Evolutionary conservation across 2,329 filamentous ascomycete genomes (phyloP).

Genomic region (Pseudopithomyces chartarum): DNA sequence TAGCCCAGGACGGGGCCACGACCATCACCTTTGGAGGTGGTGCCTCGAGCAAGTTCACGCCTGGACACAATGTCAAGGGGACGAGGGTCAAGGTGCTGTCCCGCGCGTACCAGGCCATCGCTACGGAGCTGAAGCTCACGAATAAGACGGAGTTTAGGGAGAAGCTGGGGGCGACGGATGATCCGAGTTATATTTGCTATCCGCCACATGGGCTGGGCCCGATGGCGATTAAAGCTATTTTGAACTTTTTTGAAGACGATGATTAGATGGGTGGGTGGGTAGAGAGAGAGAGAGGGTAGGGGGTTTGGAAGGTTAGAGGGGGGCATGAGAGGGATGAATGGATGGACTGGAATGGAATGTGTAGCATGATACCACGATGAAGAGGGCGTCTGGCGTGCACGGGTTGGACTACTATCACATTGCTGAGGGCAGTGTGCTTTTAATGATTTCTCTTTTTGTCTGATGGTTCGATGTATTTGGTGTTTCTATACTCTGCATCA

Average conservation of each 20-base stretch:
- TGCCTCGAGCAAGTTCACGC: constrained; percentile 72
- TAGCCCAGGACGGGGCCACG: constrained; percentile 63
- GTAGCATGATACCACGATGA: background rate
- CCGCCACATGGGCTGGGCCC: constrained; percentile 84
- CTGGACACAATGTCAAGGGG: constrained; percentile 81
- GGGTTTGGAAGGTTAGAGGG: background rate
- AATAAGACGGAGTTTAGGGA: constrained; percentile 88
- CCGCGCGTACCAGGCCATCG: constrained; percentile 80
- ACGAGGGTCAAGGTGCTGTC: constrained; percentile 80
- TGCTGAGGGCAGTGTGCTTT: no score
- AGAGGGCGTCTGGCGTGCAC: constrained; percentile 6
- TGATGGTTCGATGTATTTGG: no score
- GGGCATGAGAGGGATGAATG: no score
- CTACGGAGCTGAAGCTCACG: constrained; percentile 79
- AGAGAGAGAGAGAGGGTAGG: constrained; percentile 9
- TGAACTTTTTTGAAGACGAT: constrained; percentile 86
- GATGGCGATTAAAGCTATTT: constrained; percentile 79
- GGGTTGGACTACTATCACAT: no score
- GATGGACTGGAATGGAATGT: background rate
- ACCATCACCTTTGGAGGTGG: constrained; percentile 87
- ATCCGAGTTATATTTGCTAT: constrained; percentile 88
- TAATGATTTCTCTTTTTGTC: no score
- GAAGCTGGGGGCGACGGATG: constrained; percentile 85
- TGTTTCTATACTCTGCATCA: no score
- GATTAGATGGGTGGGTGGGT: constrained; percentile 25